These are phyloP conservation scores for Colletotrichum sojae DNA, from an alignment of 2,329 filamentous ascomycete species.

Conservation along the genomic window DNA sequence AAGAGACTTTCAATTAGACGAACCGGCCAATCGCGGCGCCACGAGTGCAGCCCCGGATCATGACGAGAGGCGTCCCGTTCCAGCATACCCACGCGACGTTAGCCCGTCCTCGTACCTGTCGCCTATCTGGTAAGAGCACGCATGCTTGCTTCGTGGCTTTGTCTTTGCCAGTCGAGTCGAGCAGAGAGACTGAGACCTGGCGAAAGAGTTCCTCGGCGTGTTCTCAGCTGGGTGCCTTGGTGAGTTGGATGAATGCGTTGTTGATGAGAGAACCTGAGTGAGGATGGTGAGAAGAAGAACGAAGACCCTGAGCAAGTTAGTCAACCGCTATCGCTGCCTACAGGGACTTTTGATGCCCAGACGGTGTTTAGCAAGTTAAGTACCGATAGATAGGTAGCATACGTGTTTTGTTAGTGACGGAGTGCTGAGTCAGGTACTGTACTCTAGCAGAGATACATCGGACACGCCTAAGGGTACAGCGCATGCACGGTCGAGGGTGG, in stretches of 20 bases:
- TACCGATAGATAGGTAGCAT: conserved; percentile 17
- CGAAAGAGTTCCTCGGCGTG: conserved; percentile 6
- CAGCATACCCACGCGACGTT: conserved; percentile 1
- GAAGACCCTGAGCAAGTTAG: no score
- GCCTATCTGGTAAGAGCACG: neutral
- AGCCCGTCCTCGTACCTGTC: neutral
- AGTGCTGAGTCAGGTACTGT: neutral
- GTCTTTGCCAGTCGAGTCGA: conserved; percentile 1
- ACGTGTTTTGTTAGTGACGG: neutral
- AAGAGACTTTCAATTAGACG: neutral
- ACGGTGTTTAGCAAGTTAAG: no score
- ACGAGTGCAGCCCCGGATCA: neutral
- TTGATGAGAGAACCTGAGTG: no score
- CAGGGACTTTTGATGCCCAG: no score
- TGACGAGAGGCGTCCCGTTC: conserved; percentile 6
- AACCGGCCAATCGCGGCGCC: conserved; percentile 14
- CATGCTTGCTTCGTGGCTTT: conserved; percentile 11
- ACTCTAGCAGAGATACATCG: conserved; percentile 22
- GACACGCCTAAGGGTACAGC: conserved; percentile 19
- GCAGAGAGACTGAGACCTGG: conserved; percentile 1
- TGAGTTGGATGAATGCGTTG: no score
- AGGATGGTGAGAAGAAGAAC: no score
- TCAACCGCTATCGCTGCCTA: no score
- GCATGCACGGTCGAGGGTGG: conserved; percentile 23
- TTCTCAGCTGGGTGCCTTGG: conserved; percentile 8